Evolutionary conservation across 495 filamentous ascomycete genomes (phyloP).

Genomic region (Lasiosphaeria ovina): DNA sequence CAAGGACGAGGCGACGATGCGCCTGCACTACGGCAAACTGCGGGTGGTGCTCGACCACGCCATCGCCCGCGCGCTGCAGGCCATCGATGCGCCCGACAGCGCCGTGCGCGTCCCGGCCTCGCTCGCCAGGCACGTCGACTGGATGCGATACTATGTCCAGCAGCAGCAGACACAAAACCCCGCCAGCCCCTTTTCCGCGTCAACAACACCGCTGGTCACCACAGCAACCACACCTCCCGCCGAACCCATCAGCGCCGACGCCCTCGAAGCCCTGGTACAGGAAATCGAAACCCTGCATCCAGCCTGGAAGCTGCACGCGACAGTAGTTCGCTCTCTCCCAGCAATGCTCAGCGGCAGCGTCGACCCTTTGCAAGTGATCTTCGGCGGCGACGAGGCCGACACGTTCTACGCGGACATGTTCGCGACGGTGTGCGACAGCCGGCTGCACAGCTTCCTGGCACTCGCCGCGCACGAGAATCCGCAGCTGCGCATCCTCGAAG

Average conservation of each 20-base stretch:
- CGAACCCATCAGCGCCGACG: slow-evolving; percentile 3
- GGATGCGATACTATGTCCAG: slow-evolving; percentile 26
- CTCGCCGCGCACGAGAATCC: slow-evolving; percentile 42
- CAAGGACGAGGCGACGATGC: slow-evolving; percentile 28
- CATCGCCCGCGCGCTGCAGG: slow-evolving; percentile 15
- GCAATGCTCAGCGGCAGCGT: slow-evolving; percentile 41
- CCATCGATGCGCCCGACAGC: slow-evolving; percentile 11
- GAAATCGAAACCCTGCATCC: slow-evolving; percentile 22
- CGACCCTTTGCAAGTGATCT: slow-evolving; percentile 39
- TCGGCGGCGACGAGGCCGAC: slow-evolving; percentile 22
- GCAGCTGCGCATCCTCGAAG: slow-evolving; percentile 42
- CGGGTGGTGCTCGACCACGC: slow-evolving; percentile 19
- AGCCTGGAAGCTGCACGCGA: slow-evolving; percentile 28
- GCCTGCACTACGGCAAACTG: slow-evolving; percentile 10
- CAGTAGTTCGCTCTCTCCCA: slow-evolving; percentile 29
- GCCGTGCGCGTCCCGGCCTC: slow-evolving; percentile 12
- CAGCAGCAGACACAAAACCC: slow-evolving; percentile 2
- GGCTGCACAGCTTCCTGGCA: slow-evolving; percentile 20
- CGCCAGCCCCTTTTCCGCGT: too few relatives aligned
- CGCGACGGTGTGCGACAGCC: slow-evolving; percentile 20
- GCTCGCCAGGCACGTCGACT: slow-evolving; percentile 23
- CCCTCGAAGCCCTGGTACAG: slow-evolving; percentile 9
- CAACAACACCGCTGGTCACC: too few relatives aligned
- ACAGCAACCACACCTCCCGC: not conserved
- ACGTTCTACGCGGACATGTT: slow-evolving; percentile 29